Base-by-base conservation (phyloP, 2,329 filamentous ascomycete genomes). In the Geosmithia putterillii region DNA sequence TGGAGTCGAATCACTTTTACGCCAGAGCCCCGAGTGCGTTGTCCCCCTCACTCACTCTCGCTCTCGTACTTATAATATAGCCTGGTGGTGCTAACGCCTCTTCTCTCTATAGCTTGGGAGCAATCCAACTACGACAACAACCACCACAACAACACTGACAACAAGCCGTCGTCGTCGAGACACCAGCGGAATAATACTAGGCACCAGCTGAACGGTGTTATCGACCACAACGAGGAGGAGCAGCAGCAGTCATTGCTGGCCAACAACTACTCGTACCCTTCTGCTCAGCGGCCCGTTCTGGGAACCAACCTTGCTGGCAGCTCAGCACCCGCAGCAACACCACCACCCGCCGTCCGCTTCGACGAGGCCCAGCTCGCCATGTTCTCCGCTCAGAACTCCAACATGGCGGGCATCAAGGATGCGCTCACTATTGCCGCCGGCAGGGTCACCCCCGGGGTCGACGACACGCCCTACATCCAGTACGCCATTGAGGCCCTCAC, bases 401-500 rank as follows among this genome's bases (percentile, higher is more conserved):
- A 50, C 42, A 61, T 62, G 54, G 50, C 53, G 40, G 44, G 62
- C 42, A 70, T 74, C 54, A 73, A 73, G 43, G 72, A 77, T 43
- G 68, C 73, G 38, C 56, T 76, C 32, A 63, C 69, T 41, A 61
- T 71, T 43, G 65, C 69, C 17, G 71, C 62, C 34, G 65, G 69
- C 45, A 68, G 68, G 36, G 69, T 79, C 44, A 90, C 86, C 0
- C 88, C 88, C 0, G 86, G 82, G 9, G 69, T 87, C 35, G 88
- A 95, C 54, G 84, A 94, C 55, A 83, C 80, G 8, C 88, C 87
- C 1, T 94, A 89, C 60, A 86, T 95, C 49, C 83, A 83, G 49
- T 94, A 92, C 59, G 89, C 90, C 36, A 78, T 96, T 48, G 85
- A 94, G 49, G 86, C 90, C 48, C 67, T 96, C 51, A 94, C 87